Evolutionary conservation across 306 rosid species (phyloP).

Genomic region (Myrica gale): DNA sequence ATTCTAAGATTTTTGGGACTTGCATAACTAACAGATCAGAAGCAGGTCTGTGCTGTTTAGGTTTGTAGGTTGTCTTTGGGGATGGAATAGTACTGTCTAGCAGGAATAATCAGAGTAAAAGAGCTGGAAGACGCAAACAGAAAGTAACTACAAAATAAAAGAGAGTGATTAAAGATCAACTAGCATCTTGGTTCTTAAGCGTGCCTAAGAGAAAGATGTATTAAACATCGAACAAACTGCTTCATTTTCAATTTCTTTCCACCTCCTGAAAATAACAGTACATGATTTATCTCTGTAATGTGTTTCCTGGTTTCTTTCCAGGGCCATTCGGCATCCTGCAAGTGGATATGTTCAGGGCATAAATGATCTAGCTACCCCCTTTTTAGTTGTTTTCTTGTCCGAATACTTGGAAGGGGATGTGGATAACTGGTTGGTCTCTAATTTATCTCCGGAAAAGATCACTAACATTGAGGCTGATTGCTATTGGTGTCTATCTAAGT

Average conservation of each 20-base stretch:
- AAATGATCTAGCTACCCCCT: constrained; percentile 94
- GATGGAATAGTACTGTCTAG: neutral
- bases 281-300: neutral
- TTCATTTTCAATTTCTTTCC: neutral
- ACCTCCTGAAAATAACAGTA: neutral
- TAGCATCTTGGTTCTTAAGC: neutral
- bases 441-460: constrained; percentile 64
- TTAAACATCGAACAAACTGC: neutral
- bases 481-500: constrained; percentile 92
- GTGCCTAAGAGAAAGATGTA: neutral
- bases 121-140: neutral
- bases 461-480: constrained; percentile 83
- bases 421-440: constrained; percentile 70
- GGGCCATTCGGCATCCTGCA: constrained; percentile 99
- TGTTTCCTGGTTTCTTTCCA: constrained; percentile 39
- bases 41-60: neutral
- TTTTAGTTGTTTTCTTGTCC: constrained; percentile 86
- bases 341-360: constrained; percentile 99
- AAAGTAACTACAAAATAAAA: too few species aligned
- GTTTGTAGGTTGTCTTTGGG: neutral
- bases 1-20: neutral
- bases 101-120: neutral
- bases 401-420: constrained; percentile 73
- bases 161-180: neutral
- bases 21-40: neutral